A percentile compares a stretch with the other conserved stretches of the same genome.
Evolutionary conservation across 2,329 filamentous ascomycete species (phyloP).

Genomic region (Aureobasidium sp.): DNA sequence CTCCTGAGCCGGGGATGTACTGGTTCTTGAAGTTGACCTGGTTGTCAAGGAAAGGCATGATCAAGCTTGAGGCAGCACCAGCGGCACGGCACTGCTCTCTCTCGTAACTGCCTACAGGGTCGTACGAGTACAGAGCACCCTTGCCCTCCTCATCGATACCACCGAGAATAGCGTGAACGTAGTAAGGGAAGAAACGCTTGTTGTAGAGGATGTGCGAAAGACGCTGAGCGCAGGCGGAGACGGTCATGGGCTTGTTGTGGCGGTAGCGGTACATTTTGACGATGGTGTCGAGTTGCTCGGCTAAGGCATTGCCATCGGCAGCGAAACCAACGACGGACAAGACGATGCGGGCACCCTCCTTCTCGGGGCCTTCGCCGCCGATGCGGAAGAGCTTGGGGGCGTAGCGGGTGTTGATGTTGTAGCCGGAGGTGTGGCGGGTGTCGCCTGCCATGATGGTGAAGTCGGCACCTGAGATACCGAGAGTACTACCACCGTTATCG

Average conservation of each 20-base stretch:
- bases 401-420: constrained; percentile 98
- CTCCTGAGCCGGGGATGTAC: constrained; percentile 79
- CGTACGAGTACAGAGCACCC: constrained; percentile 93
- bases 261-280: constrained; percentile 99
- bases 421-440: constrained; percentile 89
- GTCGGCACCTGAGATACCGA: constrained; percentile 87
- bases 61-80: constrained; percentile 76
- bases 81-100: constrained; percentile 91
- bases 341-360: constrained; percentile 78
- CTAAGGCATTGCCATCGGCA: constrained; percentile 86
- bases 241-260: constrained; percentile 91
- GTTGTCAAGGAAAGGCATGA: constrained; percentile 99
- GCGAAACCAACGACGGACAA: constrained; percentile 94
- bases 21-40: constrained; percentile 99
- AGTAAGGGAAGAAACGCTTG: constrained; percentile 99
- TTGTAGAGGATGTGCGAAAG: constrained; percentile 92
- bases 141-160: constrained; percentile 91
- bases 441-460: constrained; percentile 97
- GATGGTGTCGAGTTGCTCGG: constrained; percentile 86
- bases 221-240: constrained; percentile 89
- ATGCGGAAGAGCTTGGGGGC: constrained; percentile 96
- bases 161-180: constrained; percentile 88
- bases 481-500: constrained; percentile 93
- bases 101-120: constrained; percentile 96
- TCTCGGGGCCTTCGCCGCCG: constrained; percentile 79